Base-by-base conservation (phyloP, 352 stramenopile genomes). In the Phytophthora pistaciae region DNA sequence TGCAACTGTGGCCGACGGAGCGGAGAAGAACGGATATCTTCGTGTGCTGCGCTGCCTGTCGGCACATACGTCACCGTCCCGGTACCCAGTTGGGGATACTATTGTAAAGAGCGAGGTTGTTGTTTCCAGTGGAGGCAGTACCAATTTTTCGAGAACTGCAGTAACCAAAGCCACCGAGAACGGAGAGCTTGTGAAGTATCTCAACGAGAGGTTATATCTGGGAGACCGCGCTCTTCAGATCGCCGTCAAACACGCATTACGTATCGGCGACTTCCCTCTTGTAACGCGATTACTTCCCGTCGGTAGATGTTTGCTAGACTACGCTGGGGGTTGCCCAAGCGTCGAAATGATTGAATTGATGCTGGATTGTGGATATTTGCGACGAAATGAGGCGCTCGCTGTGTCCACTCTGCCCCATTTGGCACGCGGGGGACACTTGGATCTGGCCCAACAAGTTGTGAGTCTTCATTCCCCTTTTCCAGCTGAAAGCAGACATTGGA, bases 401-500 rank as follows among this genome's bases (percentile, higher is more conserved):
- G n/a, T 38, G 5, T 56, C 20, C 20, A 29, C 52, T 10, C 48
- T 68, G 7, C 23, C 5, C 5, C 13, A 68, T 56, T 33, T 56
- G 21, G 61, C 52, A 36, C 29, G n/a, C 9, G 20, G 42, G 36
- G 61, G 52, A 55, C 40, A 13, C n/a, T 23, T 36, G 25, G 38
- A 61, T 10, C 25, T 62, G 13, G 60, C 60, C 40, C 38, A 55
- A 29, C 61, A 68, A 23, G 46, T 68, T 29, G 25, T 61, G 6
- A 40, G 55, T 20, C 52, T 68, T 56, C 40, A 68, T 40, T 68
- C 61, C 4, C 61, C 52, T 0, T 38, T 62, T 49, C 61, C 10
- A 56, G 0, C 38, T 50, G 38, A 62, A 4, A 14, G 53, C 14
- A 3, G 1, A 7, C 4, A 10, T 25, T 68, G 61, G 61, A 21